phyloP scores from a whole-genome alignment of 1,284 basidiomycete genomes.

The Tilletiaria anomala region DNA sequence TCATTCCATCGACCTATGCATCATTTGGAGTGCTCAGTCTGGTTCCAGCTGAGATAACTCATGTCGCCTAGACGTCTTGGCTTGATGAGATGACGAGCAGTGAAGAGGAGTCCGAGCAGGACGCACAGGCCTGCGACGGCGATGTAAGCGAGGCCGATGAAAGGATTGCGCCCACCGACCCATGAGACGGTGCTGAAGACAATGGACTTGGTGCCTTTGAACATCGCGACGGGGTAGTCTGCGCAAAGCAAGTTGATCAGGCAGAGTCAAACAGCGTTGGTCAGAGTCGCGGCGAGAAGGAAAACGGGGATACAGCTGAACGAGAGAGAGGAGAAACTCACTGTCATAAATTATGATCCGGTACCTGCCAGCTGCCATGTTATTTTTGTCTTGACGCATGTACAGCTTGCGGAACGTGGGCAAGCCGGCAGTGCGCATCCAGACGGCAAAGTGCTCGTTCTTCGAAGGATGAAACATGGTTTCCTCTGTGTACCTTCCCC shows the following conservation, averaged over 20 bases:
- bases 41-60: constrained; percentile 37
- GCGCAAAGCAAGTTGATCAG: constrained; percentile 3
- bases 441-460: constrained; percentile 95
- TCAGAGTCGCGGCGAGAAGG: not conserved
- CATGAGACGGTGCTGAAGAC: constrained; percentile 94
- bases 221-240: constrained; percentile 89
- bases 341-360: constrained; percentile 65
- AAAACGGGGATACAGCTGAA: too few species aligned
- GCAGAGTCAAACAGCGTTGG: not conserved
- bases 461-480: constrained; percentile 59
- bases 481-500: constrained; percentile 38
- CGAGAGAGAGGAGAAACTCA: constrained; percentile 42
- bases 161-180: constrained; percentile 94
- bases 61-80: constrained; percentile 57
- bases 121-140: constrained; percentile 76
- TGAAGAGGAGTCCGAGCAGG: constrained; percentile 68
- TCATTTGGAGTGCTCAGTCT: too few species aligned
- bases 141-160: constrained; percentile 93
- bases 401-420: constrained; percentile 94
- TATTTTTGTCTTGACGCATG: constrained; percentile 68
- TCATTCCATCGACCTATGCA: too few species aligned
- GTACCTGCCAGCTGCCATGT: constrained; percentile 63
- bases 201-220: constrained; percentile 86
- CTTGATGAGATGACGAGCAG: constrained; percentile 78
- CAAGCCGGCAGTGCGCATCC: constrained; percentile 96